A percentile compares a stretch with the other conserved stretches of the same genome.
phyloP scores from a whole-genome alignment of 2,329 filamentous ascomycete genomes.

The Monosporascus ibericus region DNA sequence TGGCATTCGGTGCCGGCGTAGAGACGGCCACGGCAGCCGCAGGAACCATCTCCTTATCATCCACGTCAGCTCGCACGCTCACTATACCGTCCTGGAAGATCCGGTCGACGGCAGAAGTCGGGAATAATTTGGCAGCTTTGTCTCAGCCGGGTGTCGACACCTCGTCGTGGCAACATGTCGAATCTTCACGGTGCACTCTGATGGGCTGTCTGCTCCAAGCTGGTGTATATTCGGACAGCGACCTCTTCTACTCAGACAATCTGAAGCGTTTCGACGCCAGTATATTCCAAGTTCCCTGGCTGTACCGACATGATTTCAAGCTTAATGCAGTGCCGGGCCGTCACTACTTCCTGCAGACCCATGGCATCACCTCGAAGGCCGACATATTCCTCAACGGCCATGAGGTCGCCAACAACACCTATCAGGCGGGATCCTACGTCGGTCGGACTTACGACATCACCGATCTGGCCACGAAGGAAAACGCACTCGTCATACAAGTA shows the following conservation, averaged over 20 bases:
- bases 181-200: conserved; percentile 43
- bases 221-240: conserved; percentile 43
- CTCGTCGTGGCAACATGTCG: conserved; percentile 44
- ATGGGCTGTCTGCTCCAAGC: conserved; percentile 51
- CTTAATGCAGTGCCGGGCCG: conserved; percentile 27
- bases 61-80: conserved; percentile 13
- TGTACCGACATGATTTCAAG: conserved; percentile 50
- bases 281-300: conserved; percentile 49
- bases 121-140: conserved; percentile 29
- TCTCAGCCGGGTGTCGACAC: conserved; percentile 39
- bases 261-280: conserved; percentile 35
- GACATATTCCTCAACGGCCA: conserved; percentile 55
- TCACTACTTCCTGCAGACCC: conserved; percentile 48
- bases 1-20: conserved; percentile 3
- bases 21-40: conserved; percentile 4
- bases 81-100: conserved; percentile 42
- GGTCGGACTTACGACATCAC: conserved; percentile 53
- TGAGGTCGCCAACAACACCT: conserved; percentile 39
- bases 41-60: conserved; percentile 9
- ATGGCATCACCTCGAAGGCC: conserved; percentile 55
- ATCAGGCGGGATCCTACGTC: conserved; percentile 50
- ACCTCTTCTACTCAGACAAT: conserved; percentile 50
- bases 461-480: conserved; percentile 30
- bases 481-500: conserved; percentile 46
- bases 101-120: conserved; percentile 34